Evolutionary conservation across 2,329 filamentous ascomycete species (phyloP), one percentile per base, ranked within the genome.

Genomic region (Aspergillus calidoustus): DNA sequence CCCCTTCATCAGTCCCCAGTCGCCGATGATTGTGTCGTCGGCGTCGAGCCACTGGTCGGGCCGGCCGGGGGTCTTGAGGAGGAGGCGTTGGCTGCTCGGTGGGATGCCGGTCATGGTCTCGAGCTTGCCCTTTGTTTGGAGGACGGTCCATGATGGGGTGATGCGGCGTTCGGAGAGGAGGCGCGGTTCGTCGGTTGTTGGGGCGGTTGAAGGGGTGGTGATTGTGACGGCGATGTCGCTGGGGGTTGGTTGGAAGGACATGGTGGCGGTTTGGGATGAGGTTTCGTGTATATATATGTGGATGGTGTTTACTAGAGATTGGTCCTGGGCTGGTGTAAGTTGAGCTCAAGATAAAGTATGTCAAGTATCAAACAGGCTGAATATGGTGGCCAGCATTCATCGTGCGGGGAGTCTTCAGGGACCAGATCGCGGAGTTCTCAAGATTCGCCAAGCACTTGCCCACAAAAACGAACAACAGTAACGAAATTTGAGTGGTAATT

Each of bases 31-130:
- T 56, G 80, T 81, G 63, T 96, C 91, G 77, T 97, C 92, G 71
- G 93, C 86, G 44, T 83, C 80, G 56, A 89, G 77, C 67, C 91
- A 83, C 64, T 83, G 82, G 65, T 88, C 84, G 69, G 87, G 84
- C 60, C 81, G 78, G 38, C 85, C 85, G 28, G 85, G 82, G 17
- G 88, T 81, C 74, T 89, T 91, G 73, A 97, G 82, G 31, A 83
- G 88, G 64, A 99, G 84, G 64, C 83, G 87, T 77, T 98, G 95
- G 63, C 85, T 88, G 31, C 85, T 85, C 11, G 93, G 91, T 17
- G 95, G 94, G 43, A 98, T 88, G 64, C 95, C 95, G 2, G 94
- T 98, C 79, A 98, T 89, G 64, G 92, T 90, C 79, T 98, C 94
- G 55, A 99, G 88, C 77, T 95, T 96, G 57, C 84, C 80, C 81